These are phyloP conservation scores for Tuber melanosporum DNA, from an alignment of 495 filamentous ascomycete genomes.

Conservation along the genomic window DNA sequence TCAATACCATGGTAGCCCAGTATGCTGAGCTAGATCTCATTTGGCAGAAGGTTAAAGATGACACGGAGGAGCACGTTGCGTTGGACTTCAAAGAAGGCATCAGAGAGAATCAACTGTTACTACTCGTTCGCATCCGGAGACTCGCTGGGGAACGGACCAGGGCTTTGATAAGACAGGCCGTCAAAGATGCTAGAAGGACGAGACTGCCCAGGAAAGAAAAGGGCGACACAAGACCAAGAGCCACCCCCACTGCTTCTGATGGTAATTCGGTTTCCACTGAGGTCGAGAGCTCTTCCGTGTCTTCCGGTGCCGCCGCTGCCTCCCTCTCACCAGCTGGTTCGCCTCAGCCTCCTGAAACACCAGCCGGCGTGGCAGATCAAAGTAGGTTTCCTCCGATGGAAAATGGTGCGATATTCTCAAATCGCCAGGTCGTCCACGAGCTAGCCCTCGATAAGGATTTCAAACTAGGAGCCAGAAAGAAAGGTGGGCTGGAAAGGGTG, in stretches of 20 bases:
- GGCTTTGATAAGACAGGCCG: slow-evolving; percentile 71
- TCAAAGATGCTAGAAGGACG: slow-evolving; percentile 69
- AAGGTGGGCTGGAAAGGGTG: slow-evolving; percentile 50
- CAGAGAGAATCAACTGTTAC: slow-evolving; percentile 80
- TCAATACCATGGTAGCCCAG: slow-evolving; percentile 91
- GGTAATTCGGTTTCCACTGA: slow-evolving; percentile 21
- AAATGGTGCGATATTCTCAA: slow-evolving; percentile 45
- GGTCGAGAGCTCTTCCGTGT: slow-evolving; percentile 5
- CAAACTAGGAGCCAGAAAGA: slow-evolving; percentile 49
- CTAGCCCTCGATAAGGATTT: slow-evolving; percentile 85
- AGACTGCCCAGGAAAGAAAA: slow-evolving; percentile 61
- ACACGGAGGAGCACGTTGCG: slow-evolving; percentile 73
- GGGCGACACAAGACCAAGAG: slow-evolving; percentile 64
- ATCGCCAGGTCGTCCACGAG: slow-evolving; percentile 81
- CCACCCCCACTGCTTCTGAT: slow-evolving; percentile 43
- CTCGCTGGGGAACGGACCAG: slow-evolving; percentile 81
- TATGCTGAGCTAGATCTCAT: slow-evolving; percentile 94
- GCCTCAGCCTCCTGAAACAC: slow-evolving; percentile 45
- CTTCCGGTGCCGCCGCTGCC: slow-evolving; percentile 7
- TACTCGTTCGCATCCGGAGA: slow-evolving; percentile 82
- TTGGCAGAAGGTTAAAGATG: slow-evolving; percentile 92
- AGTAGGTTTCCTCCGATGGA: slow-evolving; percentile 38
- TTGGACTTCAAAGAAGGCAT: slow-evolving; percentile 90
- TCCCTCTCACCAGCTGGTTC: background rate
- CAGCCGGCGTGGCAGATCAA: slow-evolving; percentile 46